phyloP scores from a whole-genome alignment of 345 rosid species.

The Citropsis articulata region DNA sequence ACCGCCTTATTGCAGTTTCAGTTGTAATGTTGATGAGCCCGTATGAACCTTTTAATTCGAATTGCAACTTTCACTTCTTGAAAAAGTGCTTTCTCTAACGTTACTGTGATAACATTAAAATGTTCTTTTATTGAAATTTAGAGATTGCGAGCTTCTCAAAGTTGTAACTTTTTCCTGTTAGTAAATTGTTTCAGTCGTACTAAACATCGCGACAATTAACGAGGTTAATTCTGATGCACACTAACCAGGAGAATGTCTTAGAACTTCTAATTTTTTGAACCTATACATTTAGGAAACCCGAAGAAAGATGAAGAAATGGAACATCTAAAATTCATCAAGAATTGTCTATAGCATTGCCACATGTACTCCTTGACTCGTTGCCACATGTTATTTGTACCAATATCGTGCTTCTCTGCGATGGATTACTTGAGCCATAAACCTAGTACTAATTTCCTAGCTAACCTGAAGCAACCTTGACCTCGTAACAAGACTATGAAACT shows the following conservation, averaged over 20 bases:
- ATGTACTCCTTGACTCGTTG: background rate
- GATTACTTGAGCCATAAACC: slow-evolving; percentile 9
- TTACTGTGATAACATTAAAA: too few species aligned
- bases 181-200: background rate
- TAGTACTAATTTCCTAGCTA: background rate
- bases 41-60: background rate
- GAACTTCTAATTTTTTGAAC: background rate
- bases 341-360: background rate
- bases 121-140: background rate
- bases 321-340: background rate
- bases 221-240: background rate
- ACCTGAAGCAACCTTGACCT: slow-evolving; percentile 18
- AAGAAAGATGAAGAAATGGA: background rate
- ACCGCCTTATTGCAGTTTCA: background rate
- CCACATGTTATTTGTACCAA: background rate
- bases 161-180: background rate
- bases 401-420: background rate
- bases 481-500: background rate
- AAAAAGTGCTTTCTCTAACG: background rate
- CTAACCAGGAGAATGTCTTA: background rate
- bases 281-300: background rate
- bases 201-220: background rate
- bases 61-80: background rate
- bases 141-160: background rate
- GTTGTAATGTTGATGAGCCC: background rate